Evolutionary conservation across 768 basidiomycete genomes (phyloP).

Genomic region (Leccinellum albellum): DNA sequence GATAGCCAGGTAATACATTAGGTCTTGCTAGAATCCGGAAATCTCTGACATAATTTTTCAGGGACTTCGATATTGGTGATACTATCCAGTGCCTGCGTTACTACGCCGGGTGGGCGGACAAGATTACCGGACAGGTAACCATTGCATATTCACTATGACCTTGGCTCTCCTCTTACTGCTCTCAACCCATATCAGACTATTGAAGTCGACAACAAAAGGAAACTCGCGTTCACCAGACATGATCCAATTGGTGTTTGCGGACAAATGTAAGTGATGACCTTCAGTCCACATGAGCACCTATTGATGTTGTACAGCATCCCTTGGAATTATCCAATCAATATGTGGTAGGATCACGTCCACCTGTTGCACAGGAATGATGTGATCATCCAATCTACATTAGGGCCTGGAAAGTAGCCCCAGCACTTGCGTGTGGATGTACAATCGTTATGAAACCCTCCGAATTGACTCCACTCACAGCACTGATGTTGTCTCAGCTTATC

Average conservation of each 20-base stretch:
- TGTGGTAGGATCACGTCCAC: slow-evolving; percentile 51
- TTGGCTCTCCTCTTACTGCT: slow-evolving; percentile 2
- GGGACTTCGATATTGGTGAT: slow-evolving; percentile 80
- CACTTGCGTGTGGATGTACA: slow-evolving; percentile 86
- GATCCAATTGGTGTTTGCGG: slow-evolving; percentile 95
- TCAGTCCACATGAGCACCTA: slow-evolving; percentile 7
- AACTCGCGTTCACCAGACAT: slow-evolving; percentile 81
- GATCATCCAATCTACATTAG: slow-evolving; percentile 30
- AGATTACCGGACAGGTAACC: slow-evolving; percentile 80
- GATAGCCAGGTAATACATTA: slow-evolving; percentile 42
- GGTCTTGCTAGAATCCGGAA: slow-evolving; percentile 29
- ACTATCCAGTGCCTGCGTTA: slow-evolving; percentile 77
- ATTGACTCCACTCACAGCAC: slow-evolving; percentile 76
- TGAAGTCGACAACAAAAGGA: slow-evolving; percentile 75
- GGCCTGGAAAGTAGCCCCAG: slow-evolving; percentile 92
- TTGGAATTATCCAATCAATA: slow-evolving; percentile 90
- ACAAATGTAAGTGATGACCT: slow-evolving; percentile 62
- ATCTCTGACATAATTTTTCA: slow-evolving; percentile 24
- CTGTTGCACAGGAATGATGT: slow-evolving; percentile 1
- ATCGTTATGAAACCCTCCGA: slow-evolving; percentile 96
- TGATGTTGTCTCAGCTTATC: slow-evolving; percentile 77
- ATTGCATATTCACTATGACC: slow-evolving; percentile 1
- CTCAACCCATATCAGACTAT: slow-evolving; percentile 47
- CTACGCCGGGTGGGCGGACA: slow-evolving; percentile 96
- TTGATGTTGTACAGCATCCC: slow-evolving; percentile 55